phyloP scores from a whole-genome alignment of 164 flowering plant species.

The Warburgia ugandensis region DNA sequence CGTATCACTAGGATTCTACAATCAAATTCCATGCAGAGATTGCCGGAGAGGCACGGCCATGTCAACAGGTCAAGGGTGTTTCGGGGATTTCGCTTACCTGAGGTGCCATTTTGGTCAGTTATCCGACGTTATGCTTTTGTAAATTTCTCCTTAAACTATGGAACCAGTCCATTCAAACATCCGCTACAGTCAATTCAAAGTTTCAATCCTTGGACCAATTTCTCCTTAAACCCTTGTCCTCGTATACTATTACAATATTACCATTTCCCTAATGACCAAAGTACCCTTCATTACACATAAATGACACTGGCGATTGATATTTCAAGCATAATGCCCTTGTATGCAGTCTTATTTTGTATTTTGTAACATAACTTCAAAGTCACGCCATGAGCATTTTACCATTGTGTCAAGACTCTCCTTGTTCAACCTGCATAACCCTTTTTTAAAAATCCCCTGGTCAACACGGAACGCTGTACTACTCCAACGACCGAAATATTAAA shows the following conservation, averaged over 20 bases:
- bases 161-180: too few species aligned
- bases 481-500: not conserved
- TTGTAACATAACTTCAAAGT: not conserved
- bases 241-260: too few species aligned
- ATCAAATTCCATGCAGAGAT: too few species aligned
- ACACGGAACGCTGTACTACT: not conserved
- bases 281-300: not conserved
- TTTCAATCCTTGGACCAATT: conserved; percentile 1
- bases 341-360: not conserved
- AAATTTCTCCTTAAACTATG: not conserved
- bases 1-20: too few species aligned
- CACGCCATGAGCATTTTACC: not conserved
- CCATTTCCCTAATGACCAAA: not conserved
- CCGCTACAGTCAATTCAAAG: not conserved
- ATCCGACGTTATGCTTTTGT: not conserved
- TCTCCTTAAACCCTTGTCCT: not conserved
- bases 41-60: too few species aligned
- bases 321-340: too few species aligned
- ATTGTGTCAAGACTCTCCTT: not conserved
- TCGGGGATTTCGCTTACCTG: too few species aligned
- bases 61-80: too few species aligned
- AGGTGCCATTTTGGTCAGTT: not conserved
- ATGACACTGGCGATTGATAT: too few species aligned
- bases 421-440: conserved; percentile 5
- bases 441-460: not conserved